Percentiles rank a stretch among this genome's conserved stretches.
phyloP scores from a whole-genome alignment of 768 basidiomycete species.

The Kwoniella sp. region DNA sequence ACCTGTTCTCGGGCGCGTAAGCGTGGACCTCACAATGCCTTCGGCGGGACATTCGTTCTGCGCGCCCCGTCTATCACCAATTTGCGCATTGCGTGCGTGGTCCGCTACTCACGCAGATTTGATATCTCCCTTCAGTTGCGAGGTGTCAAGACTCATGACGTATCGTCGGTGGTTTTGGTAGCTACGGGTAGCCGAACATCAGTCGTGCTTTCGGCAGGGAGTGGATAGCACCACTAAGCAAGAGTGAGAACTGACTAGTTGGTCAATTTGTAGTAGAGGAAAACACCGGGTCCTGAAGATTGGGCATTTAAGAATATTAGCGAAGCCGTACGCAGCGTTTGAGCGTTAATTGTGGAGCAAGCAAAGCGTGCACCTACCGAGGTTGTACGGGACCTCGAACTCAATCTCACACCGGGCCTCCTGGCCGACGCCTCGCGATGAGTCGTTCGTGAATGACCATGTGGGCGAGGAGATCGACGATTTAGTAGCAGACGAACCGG shows the following conservation, averaged over 20 bases:
- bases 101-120: constrained; percentile 40
- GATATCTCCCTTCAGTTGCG: constrained; percentile 76
- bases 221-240: not conserved
- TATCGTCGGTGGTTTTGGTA: constrained; percentile 98
- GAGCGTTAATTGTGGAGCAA: not conserved
- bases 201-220: not conserved
- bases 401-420: constrained; percentile 71
- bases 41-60: too few species aligned
- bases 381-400: constrained; percentile 78
- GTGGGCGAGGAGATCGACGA: constrained; percentile 62
- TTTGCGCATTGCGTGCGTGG: not conserved
- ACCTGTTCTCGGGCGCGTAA: constrained; percentile 23
- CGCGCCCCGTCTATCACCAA: too few species aligned
- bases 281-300: constrained; percentile 65
- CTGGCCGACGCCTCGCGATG: constrained; percentile 60
- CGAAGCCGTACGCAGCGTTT: not conserved
- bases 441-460: constrained; percentile 70
- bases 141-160: constrained; percentile 82
- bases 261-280: constrained; percentile 84
- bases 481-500: constrained; percentile 53
- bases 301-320: not conserved
- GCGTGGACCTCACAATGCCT: not conserved
- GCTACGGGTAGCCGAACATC: constrained; percentile 61
- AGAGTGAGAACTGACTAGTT: constrained; percentile 50
- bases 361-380: constrained; percentile 56